Conservation (phyloP, 2,329 filamentous ascomycete species). For the Nemania abortiva region DNA sequence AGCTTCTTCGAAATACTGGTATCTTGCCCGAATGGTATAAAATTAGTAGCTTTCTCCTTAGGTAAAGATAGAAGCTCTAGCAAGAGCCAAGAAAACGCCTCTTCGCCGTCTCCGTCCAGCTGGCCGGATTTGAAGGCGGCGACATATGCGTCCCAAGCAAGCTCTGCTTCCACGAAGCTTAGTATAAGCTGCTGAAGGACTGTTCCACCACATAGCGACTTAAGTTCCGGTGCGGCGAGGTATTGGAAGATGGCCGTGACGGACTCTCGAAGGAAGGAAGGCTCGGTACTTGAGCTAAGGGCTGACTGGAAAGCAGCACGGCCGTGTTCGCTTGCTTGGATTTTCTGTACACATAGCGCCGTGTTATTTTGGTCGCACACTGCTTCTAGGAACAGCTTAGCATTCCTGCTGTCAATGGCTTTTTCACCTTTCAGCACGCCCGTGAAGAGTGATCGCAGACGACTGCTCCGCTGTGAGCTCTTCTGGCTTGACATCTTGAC, state of each 20-base stretch:
- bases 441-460: constrained; percentile 24
- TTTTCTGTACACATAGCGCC: constrained; percentile 27
- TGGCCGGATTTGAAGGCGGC: constrained; percentile 22
- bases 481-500: constrained; percentile 31
- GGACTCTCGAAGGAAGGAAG: constrained; percentile 44
- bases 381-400: constrained; percentile 32
- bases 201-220: constrained; percentile 21
- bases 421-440: constrained; percentile 29
- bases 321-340: constrained; percentile 29
- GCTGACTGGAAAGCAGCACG: constrained; percentile 24
- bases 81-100: constrained; percentile 23
- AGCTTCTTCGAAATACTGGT: constrained; percentile 7
- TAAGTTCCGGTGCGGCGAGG: constrained; percentile 17
- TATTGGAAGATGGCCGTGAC: constrained; percentile 15
- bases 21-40: constrained; percentile 21
- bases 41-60: constrained; percentile 14
- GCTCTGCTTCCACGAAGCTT: constrained; percentile 21
- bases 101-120: constrained; percentile 13
- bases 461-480: constrained; percentile 10
- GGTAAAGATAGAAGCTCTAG: constrained; percentile 15
- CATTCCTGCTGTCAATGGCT: constrained; percentile 21
- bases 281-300: constrained; percentile 18
- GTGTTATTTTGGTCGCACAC: constrained; percentile 28
- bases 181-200: constrained; percentile 21
- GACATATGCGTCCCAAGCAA: constrained; percentile 25